Conservation (phyloP, 2,329 filamentous ascomycete species). For the Cryphonectria carpinicola region DNA sequence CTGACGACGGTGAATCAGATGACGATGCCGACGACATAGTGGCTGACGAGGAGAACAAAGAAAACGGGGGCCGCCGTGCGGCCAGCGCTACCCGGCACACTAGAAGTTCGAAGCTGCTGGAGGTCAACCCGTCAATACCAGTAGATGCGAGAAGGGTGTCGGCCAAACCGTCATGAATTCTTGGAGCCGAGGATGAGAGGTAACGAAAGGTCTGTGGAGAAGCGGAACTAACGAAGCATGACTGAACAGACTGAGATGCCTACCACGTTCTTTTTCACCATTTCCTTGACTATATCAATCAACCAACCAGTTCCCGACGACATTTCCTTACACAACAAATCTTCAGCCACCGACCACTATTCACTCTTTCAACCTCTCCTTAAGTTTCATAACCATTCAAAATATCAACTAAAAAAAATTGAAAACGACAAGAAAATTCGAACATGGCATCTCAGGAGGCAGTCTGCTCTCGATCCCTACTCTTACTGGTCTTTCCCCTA, state of each 20-base stretch:
- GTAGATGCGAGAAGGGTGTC: conserved; percentile 48
- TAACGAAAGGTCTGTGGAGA: conserved; percentile 11
- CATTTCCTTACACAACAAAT: conserved; percentile 27
- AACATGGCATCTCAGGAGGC: conserved; percentile 22
- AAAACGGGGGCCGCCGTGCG: conserved; percentile 61
- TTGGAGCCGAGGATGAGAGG: conserved; percentile 7
- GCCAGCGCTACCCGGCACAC: conserved; percentile 74
- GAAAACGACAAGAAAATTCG: conserved; percentile 21
- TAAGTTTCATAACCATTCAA: not conserved
- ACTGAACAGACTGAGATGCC: conserved; percentile 26
- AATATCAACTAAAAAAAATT: conserved; percentile 26
- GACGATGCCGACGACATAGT: conserved; percentile 30
- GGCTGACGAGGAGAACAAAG: conserved; percentile 40
- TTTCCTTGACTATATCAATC: conserved; percentile 16
- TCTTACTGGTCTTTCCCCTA: conserved; percentile 3
- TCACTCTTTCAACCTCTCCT: conserved; percentile 35
- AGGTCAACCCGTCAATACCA: conserved; percentile 63
- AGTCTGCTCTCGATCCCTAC: conserved; percentile 18
- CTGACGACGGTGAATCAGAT: conserved; percentile 38
- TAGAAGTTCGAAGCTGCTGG: conserved; percentile 74
- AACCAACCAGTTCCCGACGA: conserved; percentile 29
- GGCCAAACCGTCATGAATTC: conserved; percentile 27
- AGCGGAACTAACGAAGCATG: conserved; percentile 18
- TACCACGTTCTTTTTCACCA: conserved; percentile 24
- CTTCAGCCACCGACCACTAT: conserved; percentile 35